phyloP scores from a whole-genome alignment of 1,139 yeast species.

The Candida smagusa region DNA sequence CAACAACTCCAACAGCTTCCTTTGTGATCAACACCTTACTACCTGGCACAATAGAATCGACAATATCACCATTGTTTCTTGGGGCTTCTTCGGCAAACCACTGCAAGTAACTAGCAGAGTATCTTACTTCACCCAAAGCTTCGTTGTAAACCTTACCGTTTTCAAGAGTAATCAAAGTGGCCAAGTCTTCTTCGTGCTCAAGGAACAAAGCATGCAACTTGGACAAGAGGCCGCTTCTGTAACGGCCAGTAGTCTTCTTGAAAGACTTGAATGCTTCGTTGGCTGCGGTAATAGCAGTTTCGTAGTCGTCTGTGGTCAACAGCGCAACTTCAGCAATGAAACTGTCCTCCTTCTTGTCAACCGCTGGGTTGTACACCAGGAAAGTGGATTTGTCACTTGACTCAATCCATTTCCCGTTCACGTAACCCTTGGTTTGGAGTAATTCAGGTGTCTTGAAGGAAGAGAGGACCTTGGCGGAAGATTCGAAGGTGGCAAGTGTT shows the following conservation, averaged over 20 bases:
- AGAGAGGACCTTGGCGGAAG: slow-evolving; percentile 13
- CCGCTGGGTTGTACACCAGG: slow-evolving; percentile 46
- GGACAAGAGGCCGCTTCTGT: slow-evolving; percentile 35
- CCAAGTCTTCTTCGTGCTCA: slow-evolving; percentile 28
- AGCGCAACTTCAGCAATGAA: slow-evolving; percentile 37
- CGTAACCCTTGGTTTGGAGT: slow-evolving; percentile 36
- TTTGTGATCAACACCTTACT: slow-evolving; percentile 19
- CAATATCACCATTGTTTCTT: slow-evolving; percentile 26
- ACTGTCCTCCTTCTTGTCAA: slow-evolving; percentile 23
- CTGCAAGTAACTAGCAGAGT: slow-evolving; percentile 33
- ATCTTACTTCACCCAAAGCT: slow-evolving; percentile 31
- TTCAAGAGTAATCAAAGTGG: slow-evolving; percentile 27
- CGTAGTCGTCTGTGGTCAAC: slow-evolving; percentile 33
- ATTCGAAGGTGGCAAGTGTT: slow-evolving; percentile 8
- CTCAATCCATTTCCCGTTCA: slow-evolving; percentile 16
- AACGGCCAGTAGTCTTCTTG: slow-evolving; percentile 37
- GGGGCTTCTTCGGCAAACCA: slow-evolving; percentile 42
- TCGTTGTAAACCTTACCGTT: slow-evolving; percentile 33
- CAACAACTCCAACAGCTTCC: slow-evolving; percentile 73
- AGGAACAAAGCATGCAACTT: slow-evolving; percentile 25
- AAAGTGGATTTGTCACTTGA: slow-evolving; percentile 27
- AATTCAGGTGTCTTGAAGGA: slow-evolving; percentile 30
- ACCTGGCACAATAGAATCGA: slow-evolving; percentile 17
- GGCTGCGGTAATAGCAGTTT: slow-evolving; percentile 39
- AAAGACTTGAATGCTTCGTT: slow-evolving; percentile 32